Base-by-base conservation (phyloP, 1,139 yeast genomes). In the Debaryomyces subglobosus region DNA sequence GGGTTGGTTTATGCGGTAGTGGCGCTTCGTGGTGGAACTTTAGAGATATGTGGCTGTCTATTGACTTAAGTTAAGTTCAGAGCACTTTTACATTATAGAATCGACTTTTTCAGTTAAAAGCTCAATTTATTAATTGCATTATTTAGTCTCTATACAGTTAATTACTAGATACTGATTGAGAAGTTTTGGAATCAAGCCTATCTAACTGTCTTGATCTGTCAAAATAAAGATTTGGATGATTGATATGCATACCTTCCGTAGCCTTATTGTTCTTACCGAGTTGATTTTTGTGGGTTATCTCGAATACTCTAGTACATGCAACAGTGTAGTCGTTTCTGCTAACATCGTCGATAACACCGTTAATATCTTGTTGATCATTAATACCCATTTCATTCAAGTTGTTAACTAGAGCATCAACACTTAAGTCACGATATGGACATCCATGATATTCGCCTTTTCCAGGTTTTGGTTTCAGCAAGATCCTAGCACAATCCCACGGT, bases 231-330 rank as follows among this genome's bases (percentile, higher is more conserved):
- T 91, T 91, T 7, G 99, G 98, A 69, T 91, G 96, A 25, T 81
- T 80, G 49, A 94, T 89, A 49, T 82, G 84, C 54, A 71, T 68
- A 34, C 71, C 71, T 49, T 79, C 85, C 25, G 49, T 53, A 18
- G 43, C 48, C 48, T 59, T 58, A 23, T 55, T 48, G 13, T 66
- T 68, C 15, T 71, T 65, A 15, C 69, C 73, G 37, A 71, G 62
- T 54, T 79, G 77, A 37, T 65, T 66, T 53, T 77, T 79, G 61
- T 89, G 91, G n/a, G 90, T 79, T 37, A 83, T 68, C 61, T 92
- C 98, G 66, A 89, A 89, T 2, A 90, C 97, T 59, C 89, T 79
- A 0, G 97, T 88, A 64, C 97, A 92, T 0, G 98, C 98, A 35
- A 84, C 77, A 29, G 95, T 91, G 65, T 81, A 91, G 54, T 86